Conservation (phyloP, 2,329 filamentous ascomycete genomes). For the Mycocentrospora acerina region DNA sequence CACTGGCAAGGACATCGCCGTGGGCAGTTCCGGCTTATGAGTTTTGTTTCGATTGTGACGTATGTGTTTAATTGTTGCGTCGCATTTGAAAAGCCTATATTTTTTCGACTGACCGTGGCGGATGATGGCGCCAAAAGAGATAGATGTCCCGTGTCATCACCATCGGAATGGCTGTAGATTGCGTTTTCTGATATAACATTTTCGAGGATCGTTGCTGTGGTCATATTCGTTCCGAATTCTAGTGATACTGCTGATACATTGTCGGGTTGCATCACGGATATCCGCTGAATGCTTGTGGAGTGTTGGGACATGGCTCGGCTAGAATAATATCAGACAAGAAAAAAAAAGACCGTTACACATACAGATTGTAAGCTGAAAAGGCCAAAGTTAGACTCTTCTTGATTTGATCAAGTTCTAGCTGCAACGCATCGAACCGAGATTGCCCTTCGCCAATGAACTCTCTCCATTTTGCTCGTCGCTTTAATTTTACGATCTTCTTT, state of each 20-base stretch:
- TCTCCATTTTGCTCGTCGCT: not conserved
- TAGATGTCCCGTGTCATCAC: too few relatives aligned
- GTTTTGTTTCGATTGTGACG: not conserved
- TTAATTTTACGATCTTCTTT: not conserved
- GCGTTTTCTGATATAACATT: too few relatives aligned
- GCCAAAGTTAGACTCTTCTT: not conserved
- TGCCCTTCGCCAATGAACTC: constrained; percentile 3
- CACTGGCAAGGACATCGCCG: constrained; percentile 1
- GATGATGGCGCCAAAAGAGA: too few relatives aligned
- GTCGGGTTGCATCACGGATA: not conserved
- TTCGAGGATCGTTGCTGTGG: too few relatives aligned
- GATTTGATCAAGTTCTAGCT: not conserved
- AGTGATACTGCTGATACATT: too few relatives aligned
- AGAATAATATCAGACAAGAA: too few relatives aligned
- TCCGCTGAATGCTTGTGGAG: not conserved
- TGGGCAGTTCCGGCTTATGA: not conserved
- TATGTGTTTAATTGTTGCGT: not conserved
- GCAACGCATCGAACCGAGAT: not conserved
- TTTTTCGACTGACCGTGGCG: too few relatives aligned
- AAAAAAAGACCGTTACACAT: not conserved
- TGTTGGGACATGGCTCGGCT: too few relatives aligned
- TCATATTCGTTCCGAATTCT: too few relatives aligned
- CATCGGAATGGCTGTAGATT: too few relatives aligned
- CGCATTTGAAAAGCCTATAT: not conserved
- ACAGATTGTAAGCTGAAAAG: not conserved